These are phyloP conservation scores for Neophaeococcomyces aloes DNA, from an alignment of 2,329 filamentous ascomycete species.

Conservation along the genomic window DNA sequence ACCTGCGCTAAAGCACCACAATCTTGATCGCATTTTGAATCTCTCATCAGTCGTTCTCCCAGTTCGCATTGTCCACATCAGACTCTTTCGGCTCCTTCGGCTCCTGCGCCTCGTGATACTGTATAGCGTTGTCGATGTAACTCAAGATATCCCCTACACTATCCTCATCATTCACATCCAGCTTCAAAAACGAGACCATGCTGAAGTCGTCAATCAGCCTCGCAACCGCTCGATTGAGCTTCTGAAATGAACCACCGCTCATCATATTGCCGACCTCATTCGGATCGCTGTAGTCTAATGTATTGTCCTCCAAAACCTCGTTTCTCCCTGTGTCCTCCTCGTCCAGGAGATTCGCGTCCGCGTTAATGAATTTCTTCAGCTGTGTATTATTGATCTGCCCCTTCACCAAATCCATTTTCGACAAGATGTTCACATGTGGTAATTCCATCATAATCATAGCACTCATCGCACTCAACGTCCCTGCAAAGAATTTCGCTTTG, in stretches of 20 bases:
- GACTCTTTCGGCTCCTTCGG: slow-evolving; percentile 63
- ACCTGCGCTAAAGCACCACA: slow-evolving; percentile 14
- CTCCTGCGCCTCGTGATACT: slow-evolving; percentile 88
- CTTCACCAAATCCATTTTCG: slow-evolving; percentile 95
- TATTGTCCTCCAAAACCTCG: slow-evolving; percentile 37
- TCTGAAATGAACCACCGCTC: slow-evolving; percentile 70
- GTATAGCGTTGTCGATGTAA: slow-evolving; percentile 89
- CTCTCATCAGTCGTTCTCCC: slow-evolving; percentile 29
- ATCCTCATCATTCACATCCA: slow-evolving; percentile 84
- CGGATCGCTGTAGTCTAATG: slow-evolving; percentile 39
- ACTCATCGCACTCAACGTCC: slow-evolving; percentile 91
- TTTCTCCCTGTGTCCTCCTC: slow-evolving; percentile 56
- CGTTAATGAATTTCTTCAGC: slow-evolving; percentile 78
- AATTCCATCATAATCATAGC: slow-evolving; percentile 98
- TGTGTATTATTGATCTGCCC: slow-evolving; percentile 80
- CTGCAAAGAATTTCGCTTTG: slow-evolving; percentile 92
- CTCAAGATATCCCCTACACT: slow-evolving; percentile 76
- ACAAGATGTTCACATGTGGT: slow-evolving; percentile 90
- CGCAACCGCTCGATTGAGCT: slow-evolving; percentile 77
- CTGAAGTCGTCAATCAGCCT: slow-evolving; percentile 92
- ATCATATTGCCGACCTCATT: slow-evolving; percentile 60
- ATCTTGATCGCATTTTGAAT: not conserved
- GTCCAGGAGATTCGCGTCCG: slow-evolving; percentile 71
- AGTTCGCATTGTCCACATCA: slow-evolving; percentile 49
- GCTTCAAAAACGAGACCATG: slow-evolving; percentile 89